Conservation (phyloP, 2,329 filamentous ascomycete genomes). For the Nigrospora oryzae region DNA sequence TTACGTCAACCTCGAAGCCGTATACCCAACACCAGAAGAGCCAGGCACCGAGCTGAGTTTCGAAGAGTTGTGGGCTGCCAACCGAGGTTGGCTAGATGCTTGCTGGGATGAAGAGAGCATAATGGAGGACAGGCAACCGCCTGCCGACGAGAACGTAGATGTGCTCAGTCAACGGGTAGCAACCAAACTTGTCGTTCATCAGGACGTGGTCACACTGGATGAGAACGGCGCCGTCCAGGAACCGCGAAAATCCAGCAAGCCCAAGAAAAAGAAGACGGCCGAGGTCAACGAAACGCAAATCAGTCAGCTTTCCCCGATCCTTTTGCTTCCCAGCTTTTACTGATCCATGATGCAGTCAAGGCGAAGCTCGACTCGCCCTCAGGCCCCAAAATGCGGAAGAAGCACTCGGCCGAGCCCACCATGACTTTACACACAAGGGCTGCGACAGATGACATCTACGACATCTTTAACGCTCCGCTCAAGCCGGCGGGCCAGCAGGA, state of each 20-base stretch:
- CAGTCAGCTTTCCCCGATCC: constrained; percentile 48
- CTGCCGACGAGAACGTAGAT: constrained; percentile 13
- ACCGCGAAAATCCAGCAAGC: constrained; percentile 35
- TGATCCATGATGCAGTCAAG: constrained; percentile 58
- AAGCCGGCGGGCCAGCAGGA: constrained; percentile 28
- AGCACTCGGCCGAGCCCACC: constrained; percentile 65
- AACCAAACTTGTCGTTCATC: constrained; percentile 33
- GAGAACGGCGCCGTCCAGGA: constrained; percentile 47
- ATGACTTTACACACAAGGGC: constrained; percentile 96
- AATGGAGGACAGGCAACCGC: constrained; percentile 9
- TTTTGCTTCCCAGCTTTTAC: constrained; percentile 2
- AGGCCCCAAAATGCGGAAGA: constrained; percentile 74
- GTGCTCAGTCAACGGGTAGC: constrained; percentile 16
- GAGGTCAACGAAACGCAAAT: constrained; percentile 91
- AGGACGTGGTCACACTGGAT: constrained; percentile 39
- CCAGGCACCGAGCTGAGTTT: constrained; percentile 74
- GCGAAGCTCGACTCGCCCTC: constrained; percentile 87
- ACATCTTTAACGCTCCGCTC: constrained; percentile 87
- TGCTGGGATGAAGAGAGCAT: constrained; percentile 41
- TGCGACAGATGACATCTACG: constrained; percentile 95
- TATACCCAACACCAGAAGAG: constrained; percentile 72
- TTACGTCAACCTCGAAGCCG: constrained; percentile 74
- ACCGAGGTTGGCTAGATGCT: constrained; percentile 59
- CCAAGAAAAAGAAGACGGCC: constrained; percentile 69
- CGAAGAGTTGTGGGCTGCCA: constrained; percentile 78